Percentiles rank a stretch among this genome's conserved stretches.
These are phyloP conservation scores for Lachnellula occidentalis DNA, from an alignment of 2,329 filamentous ascomycete species.

Conservation along the genomic window DNA sequence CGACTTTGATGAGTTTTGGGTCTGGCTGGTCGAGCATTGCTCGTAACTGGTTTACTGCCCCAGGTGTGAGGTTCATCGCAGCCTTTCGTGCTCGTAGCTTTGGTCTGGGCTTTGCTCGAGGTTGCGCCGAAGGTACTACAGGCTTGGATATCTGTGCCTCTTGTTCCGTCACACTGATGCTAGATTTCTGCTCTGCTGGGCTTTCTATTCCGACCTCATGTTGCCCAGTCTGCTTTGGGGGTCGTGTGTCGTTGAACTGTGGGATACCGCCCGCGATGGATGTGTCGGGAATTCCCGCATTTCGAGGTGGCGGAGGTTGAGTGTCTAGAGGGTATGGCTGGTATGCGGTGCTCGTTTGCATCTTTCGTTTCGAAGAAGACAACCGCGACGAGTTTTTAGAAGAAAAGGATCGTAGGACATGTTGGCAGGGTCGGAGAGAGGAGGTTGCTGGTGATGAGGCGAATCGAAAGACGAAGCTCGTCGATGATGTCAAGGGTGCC, in stretches of 20 bases:
- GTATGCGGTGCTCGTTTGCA: conserved; percentile 62
- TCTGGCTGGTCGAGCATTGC: conserved; percentile 76
- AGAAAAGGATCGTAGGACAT: conserved; percentile 41
- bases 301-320: conserved; percentile 49
- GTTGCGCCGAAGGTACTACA: conserved; percentile 32
- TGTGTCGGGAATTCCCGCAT: conserved; percentile 51
- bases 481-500: conserved; percentile 28
- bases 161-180: conserved; percentile 50
- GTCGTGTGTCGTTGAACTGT: conserved; percentile 40
- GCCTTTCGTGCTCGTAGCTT: conserved; percentile 82
- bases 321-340: conserved; percentile 53
- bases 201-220: conserved; percentile 19
- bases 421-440: conserved; percentile 35
- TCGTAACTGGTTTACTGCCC: conserved; percentile 74
- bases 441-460: conserved; percentile 27
- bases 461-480: conserved; percentile 26
- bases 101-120: conserved; percentile 47
- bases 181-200: conserved; percentile 29
- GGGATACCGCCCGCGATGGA: conserved; percentile 49
- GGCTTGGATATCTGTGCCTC: conserved; percentile 64
- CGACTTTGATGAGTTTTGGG: conserved; percentile 88
- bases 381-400: conserved; percentile 37
- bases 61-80: conserved; percentile 77
- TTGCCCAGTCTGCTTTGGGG: conserved; percentile 37
- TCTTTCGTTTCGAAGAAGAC: conserved; percentile 53